These are phyloP conservation scores for Fusarium palustre DNA, from an alignment of 2,329 filamentous ascomycete genomes.

Conservation along the genomic window DNA sequence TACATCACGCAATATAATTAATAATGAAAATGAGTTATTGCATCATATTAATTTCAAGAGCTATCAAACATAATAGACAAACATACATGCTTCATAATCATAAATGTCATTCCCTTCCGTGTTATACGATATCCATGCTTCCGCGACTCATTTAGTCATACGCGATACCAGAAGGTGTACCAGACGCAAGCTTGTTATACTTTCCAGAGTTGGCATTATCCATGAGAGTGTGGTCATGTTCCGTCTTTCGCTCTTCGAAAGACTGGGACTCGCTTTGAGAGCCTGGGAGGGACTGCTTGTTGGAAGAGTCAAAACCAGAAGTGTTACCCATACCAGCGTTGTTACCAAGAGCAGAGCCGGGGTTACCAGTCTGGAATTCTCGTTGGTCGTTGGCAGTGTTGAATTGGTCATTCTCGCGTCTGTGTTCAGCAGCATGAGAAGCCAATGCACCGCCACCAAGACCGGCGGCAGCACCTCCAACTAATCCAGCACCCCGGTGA, in stretches of 20 bases:
- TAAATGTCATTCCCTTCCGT: background rate
- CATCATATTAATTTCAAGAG: background rate
- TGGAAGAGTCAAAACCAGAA: background rate
- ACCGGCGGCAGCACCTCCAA: conserved; percentile 18
- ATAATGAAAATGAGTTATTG: accelerated
- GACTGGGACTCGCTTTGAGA: background rate
- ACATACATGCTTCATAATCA: background rate
- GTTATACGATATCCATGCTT: background rate
- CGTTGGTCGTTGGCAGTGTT: background rate
- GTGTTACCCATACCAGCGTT: too few relatives aligned
- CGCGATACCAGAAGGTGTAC: conserved; percentile 32
- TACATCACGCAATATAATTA: too few relatives aligned
- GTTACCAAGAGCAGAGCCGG: background rate
- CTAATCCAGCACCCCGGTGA: background rate
- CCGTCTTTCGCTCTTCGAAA: background rate
- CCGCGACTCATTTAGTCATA: background rate
- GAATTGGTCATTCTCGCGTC: background rate
- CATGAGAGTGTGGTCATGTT: background rate
- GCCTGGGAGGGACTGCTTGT: background rate
- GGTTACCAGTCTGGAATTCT: background rate
- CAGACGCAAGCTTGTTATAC: conserved; percentile 39
- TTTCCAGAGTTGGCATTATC: conserved; percentile 37
- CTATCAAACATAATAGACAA: background rate
- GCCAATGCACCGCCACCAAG: conserved; percentile 24
- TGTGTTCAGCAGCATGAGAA: background rate